Evolutionary conservation across 495 filamentous ascomycete genomes (phyloP), one percentile per base, ranked within the genome.

Genomic region (Penicillium crystallinum): DNA sequence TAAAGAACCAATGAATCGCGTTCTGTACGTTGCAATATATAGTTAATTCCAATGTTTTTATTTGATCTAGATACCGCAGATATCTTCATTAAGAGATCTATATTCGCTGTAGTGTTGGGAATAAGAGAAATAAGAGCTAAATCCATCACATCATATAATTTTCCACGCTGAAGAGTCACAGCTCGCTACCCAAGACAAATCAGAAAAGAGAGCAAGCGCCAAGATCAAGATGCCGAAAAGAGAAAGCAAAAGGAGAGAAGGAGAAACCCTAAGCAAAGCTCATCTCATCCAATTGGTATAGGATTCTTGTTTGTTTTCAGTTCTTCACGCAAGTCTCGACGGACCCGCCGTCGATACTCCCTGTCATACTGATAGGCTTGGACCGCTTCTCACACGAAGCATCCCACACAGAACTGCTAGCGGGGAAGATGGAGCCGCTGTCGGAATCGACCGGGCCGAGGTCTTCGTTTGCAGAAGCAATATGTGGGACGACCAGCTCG

Each of bases 401-500:
- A 27, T 68, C 61, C 70, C 70, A 73, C 22, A 68, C 57, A 7
- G 64, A 57, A 42, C 62, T 64, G 46, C 53, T 65, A 17, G 68
- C 66, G 6, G 68, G 68, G 33, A 71, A 65, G 22, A 71, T 66
- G 2, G 70, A 70, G 3, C 65, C 70, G 8, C 45, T 46, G 22
- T 64, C 58, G 10, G 57, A 45, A 30, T 54, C 51, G 19, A 55
- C 41, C 2, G 55, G 46, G 18, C 54, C 52, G 10, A 52, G 56
- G 7, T 64, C 62, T 15, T 58, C 58, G 10, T 39, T 33, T 0
- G 52, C 46, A 4, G 58, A 47, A 2, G 44, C 48, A 8, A 73
- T 46, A 21, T 72, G 71, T 19, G 74, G 74, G 10, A 75, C 63
- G 1, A 77, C 73, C 14, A 77, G 64, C 14, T 73, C 68, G 4